Base-by-base conservation (phyloP, 2,329 filamentous ascomycete species). In the Aspergillus udagawae region DNA sequence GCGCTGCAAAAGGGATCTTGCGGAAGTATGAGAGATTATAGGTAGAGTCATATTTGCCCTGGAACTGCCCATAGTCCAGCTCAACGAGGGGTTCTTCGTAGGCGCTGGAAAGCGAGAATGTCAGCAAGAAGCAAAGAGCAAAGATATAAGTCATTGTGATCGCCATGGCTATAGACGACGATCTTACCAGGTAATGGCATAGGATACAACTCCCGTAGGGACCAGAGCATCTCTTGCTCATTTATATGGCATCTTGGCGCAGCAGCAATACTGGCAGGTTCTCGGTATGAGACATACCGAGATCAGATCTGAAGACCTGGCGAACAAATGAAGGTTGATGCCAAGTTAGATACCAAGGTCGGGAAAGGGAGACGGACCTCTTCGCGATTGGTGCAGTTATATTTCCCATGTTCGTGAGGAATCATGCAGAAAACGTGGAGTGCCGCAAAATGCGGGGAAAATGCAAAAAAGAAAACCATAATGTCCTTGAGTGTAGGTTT, bases 11-110 rank as follows among this genome's bases (percentile, higher is more conserved):
- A 17, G 84, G 84, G 51, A 87, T 85, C 63, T 82, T 85, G 59
- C 79, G 80, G 71, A 79, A 86, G 70, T 85, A 83, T 27, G 79
- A 81, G 45, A 86, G 79, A 63, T 86, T 84, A 64, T 85, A 85
- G 2, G 67, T 63, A 8, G 71, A 59, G 20, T 79, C 78, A 62
- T 82, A 82, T 49, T 78, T 77, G 20, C 83, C 83, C 61, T 78
- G 73, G 59, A 86, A 84, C 20, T 73, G 77, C 28, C 80, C 80
- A 62, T 82, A 82, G 66, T 79, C 76, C 6, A 82, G 73, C 3
- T 63, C 61, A 6, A 77, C 74, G 17, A 76, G 61, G 28, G 79
- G 74, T 29, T 74, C 61, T 35, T 62, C 60, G 35, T 65, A 68
- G 47, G 63, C 64, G 28, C 50, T 57, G 23, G 27, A 57, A 17